Evolutionary conservation across 2,329 filamentous ascomycete species (phyloP), one percentile per base, ranked within the genome.

Genomic region (Curvularia sp.): DNA sequence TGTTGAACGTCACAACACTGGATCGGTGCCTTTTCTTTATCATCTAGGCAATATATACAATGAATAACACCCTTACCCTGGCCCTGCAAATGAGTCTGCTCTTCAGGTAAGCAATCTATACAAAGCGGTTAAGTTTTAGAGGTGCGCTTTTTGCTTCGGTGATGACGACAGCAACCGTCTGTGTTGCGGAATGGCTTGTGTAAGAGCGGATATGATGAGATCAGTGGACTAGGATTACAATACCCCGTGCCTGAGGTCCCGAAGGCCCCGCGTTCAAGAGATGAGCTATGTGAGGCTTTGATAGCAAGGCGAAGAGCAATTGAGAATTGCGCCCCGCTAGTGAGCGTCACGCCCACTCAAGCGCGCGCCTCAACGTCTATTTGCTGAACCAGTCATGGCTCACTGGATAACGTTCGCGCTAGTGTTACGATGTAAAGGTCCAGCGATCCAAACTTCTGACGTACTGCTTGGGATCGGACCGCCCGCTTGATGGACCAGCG

Each of bases 401-500:
- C 9, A 15, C 47, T 38, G 32, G 27, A 27, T n/a, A 36, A 21
- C 30, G 23, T 41, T 19, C 9, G 5, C 12, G 19, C 18, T 45
- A 21, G 18, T 13, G 15, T 15, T 45, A 9, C 23, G 18, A 38
- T 32, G 5, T 15, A 21, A 34, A 3, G 9, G 3, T 12, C 8
- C 34, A 27, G 18, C 13, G 15, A 15, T 27, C 13, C 21, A 18
- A 19, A 12, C 3, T 4, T 52, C 25, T 5, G 28, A 27, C 47
- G 47, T 27, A 18, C 47, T 18, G 32, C 2, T 49, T 21, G 28
- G 5, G 18, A 53, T 19, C 10, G 21, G 36, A 27, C 36, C 39
- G 52, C 32, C 49, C 49, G 38, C 18, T 42, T 45, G 21, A 54
- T 13, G 28, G 18, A 49, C 42, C 42, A 34, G 41, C 8, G 32